These are phyloP conservation scores for Sporothrix dimorphospora DNA, from an alignment of 2,329 filamentous ascomycete genomes.

Conservation along the genomic window DNA sequence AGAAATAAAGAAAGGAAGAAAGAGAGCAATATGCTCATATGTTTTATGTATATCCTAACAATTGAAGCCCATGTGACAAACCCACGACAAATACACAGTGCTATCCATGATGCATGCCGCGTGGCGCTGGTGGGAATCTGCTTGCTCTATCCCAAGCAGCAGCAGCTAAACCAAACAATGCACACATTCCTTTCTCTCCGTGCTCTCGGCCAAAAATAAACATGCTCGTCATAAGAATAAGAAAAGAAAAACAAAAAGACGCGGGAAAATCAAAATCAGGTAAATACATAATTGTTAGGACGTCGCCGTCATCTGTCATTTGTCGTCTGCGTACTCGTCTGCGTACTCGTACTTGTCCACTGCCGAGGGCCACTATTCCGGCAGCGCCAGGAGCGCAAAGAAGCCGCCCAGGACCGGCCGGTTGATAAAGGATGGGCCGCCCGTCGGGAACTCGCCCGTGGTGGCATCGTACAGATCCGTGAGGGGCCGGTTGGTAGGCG, in stretches of 20 bases:
- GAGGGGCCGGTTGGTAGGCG: slow-evolving; percentile 68
- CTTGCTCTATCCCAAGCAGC: slow-evolving; percentile 15
- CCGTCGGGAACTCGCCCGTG: slow-evolving; percentile 66
- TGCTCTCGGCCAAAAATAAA: background rate
- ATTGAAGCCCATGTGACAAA: slow-evolving; percentile 10
- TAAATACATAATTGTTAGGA: background rate
- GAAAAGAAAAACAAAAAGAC: background rate
- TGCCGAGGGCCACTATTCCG: slow-evolving; percentile 27
- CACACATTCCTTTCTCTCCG: background rate
- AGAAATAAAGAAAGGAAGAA: background rate
- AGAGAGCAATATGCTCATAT: background rate
- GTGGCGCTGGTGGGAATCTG: background rate
- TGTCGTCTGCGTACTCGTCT: background rate
- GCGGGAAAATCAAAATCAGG: background rate
- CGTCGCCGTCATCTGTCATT: background rate
- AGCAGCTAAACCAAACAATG: background rate
- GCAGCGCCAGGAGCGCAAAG: slow-evolving; percentile 75
- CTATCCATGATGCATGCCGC: background rate
- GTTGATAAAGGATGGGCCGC: slow-evolving; percentile 66
- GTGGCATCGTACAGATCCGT: slow-evolving; percentile 78
- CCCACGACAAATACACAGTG: background rate
- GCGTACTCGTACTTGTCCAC: background rate
- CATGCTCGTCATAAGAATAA: slow-evolving; percentile 5
- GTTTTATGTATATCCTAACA: background rate
- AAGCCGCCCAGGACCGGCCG: slow-evolving; percentile 79